These are phyloP conservation scores for Mycosphaerelloides madeirae DNA, from an alignment of 2,329 filamentous ascomycete species.

Conservation along the genomic window DNA sequence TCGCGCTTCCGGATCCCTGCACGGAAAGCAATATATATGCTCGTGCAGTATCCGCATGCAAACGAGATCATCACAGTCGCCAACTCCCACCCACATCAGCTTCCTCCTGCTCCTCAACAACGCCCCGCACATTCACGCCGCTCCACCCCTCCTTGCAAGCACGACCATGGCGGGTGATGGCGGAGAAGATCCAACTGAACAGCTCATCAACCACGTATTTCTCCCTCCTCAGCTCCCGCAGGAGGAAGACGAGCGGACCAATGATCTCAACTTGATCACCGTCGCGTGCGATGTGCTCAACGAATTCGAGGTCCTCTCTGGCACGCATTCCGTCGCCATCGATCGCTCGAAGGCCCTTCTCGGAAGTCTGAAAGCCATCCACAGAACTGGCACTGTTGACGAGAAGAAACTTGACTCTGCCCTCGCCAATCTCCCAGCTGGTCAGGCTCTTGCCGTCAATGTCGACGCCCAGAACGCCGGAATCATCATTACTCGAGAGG, in stretches of 20 bases:
- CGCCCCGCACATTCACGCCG: too few species aligned
- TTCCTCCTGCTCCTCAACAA: too few species aligned
- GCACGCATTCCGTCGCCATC: not conserved
- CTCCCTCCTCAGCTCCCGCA: conserved; percentile 33
- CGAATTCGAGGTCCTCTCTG: not conserved
- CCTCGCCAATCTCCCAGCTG: not conserved
- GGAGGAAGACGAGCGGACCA: conserved; percentile 1
- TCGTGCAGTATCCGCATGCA: too few species aligned
- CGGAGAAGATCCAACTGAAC: too few species aligned
- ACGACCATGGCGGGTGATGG: too few species aligned
- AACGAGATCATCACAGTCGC: too few species aligned
- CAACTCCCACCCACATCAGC: too few species aligned
- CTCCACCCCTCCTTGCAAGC: too few species aligned
- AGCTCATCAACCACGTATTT: conserved; percentile 41
- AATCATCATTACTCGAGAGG: conserved; percentile 21
- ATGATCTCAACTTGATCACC: conserved; percentile 1
- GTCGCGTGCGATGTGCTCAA: not conserved
- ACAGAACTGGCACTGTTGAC: not conserved
- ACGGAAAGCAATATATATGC: too few species aligned
- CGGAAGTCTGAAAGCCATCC: not conserved
- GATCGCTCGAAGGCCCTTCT: not conserved
- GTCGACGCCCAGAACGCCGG: conserved; percentile 23
- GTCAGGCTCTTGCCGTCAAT: conserved; percentile 9
- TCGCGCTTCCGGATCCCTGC: too few species aligned
- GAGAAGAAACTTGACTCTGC: not conserved